These are phyloP conservation scores for Kuraishia borneana DNA, from an alignment of 805 yeast species.

Conservation along the genomic window DNA sequence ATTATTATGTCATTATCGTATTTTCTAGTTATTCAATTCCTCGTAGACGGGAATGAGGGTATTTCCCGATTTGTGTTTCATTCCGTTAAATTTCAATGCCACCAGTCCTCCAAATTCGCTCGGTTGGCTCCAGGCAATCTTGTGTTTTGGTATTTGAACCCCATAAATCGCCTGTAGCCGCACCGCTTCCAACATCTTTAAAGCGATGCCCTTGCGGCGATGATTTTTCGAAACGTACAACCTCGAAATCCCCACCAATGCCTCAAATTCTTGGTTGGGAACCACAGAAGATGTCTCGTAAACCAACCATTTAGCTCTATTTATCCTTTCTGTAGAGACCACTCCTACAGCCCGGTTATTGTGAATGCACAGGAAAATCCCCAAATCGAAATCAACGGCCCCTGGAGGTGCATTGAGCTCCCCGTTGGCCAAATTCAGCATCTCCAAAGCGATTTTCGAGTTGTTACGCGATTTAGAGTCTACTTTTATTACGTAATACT, in stretches of 20 bases:
- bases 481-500: background rate
- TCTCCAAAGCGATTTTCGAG: conserved; percentile 6
- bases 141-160: conserved; percentile 22
- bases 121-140: conserved; percentile 67
- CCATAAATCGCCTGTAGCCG: conserved; percentile 39
- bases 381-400: conserved; percentile 14
- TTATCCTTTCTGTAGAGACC: conserved; percentile 37
- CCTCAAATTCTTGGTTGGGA: conserved; percentile 27
- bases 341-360: conserved; percentile 41
- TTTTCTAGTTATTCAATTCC: background rate
- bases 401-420: conserved; percentile 47
- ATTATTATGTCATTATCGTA: background rate
- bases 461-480: background rate
- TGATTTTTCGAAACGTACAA: conserved; percentile 31
- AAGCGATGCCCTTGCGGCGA: conserved; percentile 42
- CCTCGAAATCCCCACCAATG: conserved; percentile 36
- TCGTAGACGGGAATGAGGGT: conserved; percentile 35
- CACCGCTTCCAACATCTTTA: conserved; percentile 30
- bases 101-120: conserved; percentile 51
- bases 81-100: conserved; percentile 46
- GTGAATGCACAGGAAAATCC: conserved; percentile 40
- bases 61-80: conserved; percentile 40
- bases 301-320: conserved; percentile 49
- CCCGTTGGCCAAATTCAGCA: conserved; percentile 43
- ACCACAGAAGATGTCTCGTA: conserved; percentile 37